phyloP scores from a whole-genome alignment of 768 basidiomycete genomes.

The Pholiota molesta region DNA sequence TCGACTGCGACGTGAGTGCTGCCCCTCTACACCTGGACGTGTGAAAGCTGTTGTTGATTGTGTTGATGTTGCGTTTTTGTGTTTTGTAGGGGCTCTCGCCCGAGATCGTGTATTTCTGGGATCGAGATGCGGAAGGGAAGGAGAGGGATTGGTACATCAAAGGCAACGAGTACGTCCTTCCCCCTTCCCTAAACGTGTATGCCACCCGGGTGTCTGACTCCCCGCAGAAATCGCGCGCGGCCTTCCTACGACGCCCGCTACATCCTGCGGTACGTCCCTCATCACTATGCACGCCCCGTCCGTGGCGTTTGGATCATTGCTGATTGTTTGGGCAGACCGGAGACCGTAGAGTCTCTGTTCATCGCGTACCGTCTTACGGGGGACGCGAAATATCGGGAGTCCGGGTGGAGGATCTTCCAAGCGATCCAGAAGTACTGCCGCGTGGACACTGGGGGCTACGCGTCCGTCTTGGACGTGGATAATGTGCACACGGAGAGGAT shows the following conservation, averaged over 20 bases:
- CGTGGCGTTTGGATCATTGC: too few species aligned
- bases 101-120: conserved; percentile 87
- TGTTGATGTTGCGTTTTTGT: not conserved
- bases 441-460: conserved; percentile 81
- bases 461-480: conserved; percentile 86
- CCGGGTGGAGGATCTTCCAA: conserved; percentile 91
- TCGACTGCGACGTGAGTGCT: conserved; percentile 69
- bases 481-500: conserved; percentile 65
- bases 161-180: conserved; percentile 40
- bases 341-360: conserved; percentile 94
- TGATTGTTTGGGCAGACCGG: conserved; percentile 55
- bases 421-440: conserved; percentile 86
- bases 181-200: too few species aligned
- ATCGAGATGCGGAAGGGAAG: conserved; percentile 41
- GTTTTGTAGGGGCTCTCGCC: conserved; percentile 68
- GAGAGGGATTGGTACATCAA: conserved; percentile 90
- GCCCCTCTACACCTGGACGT: too few species aligned
- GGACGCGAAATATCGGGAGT: conserved; percentile 74
- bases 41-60: conserved; percentile 24
- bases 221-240: conserved; percentile 28
- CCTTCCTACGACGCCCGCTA: conserved; percentile 86
- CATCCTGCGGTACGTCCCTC: conserved; percentile 68
- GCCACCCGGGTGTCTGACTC: too few species aligned
- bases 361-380: conserved; percentile 89
- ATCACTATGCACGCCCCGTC: too few species aligned